Evolutionary conservation across 2,329 filamentous ascomycete species (phyloP).

Genomic region (Colletotrichum musicola): DNA sequence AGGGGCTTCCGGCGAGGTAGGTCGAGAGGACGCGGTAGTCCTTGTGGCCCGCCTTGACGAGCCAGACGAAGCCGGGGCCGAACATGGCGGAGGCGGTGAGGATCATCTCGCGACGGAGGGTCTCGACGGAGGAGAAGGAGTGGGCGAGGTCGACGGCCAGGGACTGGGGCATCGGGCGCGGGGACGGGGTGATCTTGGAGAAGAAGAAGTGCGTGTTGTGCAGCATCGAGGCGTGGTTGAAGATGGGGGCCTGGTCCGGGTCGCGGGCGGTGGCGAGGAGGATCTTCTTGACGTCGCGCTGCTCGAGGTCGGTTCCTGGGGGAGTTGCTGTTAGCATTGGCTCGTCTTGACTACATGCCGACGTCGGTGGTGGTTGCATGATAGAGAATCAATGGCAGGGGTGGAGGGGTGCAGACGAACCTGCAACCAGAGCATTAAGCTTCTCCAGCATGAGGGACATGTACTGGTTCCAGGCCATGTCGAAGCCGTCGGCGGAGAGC

Average conservation of each 20-base stretch:
- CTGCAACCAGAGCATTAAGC: constrained; percentile 79
- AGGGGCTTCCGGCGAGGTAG: constrained; percentile 92
- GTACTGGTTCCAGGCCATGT: constrained; percentile 86
- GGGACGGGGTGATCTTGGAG: constrained; percentile 61
- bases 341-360: neutral
- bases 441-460: constrained; percentile 80
- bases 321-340: constrained; percentile 5
- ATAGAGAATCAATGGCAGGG: neutral
- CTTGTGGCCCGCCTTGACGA: constrained; percentile 71
- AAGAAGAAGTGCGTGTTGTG: constrained; percentile 94
- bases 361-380: neutral
- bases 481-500: constrained; percentile 76
- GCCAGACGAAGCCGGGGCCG: constrained; percentile 96
- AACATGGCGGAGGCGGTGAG: constrained; percentile 91
- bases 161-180: constrained; percentile 64
- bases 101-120: constrained; percentile 83
- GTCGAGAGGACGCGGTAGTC: constrained; percentile 82
- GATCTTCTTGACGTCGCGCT: constrained; percentile 74
- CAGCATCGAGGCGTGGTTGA: constrained; percentile 97
- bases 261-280: constrained; percentile 83
- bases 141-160: constrained; percentile 72
- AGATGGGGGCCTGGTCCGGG: constrained; percentile 80
- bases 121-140: constrained; percentile 86
- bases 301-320: constrained; percentile 73
- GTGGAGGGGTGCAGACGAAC: constrained; percentile 62